Evolutionary conservation across 2,329 filamentous ascomycete species (phyloP).

Genomic region (Erysiphe pulchra): DNA sequence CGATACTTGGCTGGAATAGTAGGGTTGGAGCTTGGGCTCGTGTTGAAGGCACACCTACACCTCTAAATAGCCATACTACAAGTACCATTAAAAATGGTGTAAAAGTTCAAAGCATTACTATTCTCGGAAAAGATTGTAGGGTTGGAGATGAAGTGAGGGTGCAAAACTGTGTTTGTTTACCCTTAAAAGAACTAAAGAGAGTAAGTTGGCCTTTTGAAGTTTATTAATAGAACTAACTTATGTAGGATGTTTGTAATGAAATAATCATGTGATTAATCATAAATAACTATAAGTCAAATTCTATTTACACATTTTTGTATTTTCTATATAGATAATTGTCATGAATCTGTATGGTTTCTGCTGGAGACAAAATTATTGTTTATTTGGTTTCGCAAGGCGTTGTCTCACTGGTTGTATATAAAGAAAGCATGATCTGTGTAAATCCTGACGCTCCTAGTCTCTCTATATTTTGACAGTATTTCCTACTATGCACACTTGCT

Average conservation of each 20-base stretch:
- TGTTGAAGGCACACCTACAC: constrained; percentile 82
- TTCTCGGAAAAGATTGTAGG: constrained; percentile 82
- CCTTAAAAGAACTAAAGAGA: constrained; percentile 93
- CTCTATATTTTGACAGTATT: too few relatives aligned
- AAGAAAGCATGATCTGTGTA: too few relatives aligned
- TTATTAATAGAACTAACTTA: neutral
- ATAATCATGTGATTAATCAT: neutral
- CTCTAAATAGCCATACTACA: constrained; percentile 67
- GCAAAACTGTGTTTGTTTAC: constrained; percentile 93
- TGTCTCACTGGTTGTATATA: too few relatives aligned
- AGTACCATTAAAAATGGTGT: constrained; percentile 94
- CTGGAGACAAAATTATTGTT: too few relatives aligned
- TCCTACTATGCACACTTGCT: too few relatives aligned
- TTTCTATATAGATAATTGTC: too few relatives aligned
- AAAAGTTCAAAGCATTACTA: constrained; percentile 96
- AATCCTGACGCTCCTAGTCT: too few relatives aligned
- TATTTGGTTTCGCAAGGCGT: too few relatives aligned
- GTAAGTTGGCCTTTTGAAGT: constrained; percentile 22
- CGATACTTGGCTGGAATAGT: constrained; percentile 92
- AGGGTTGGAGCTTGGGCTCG: constrained; percentile 93
- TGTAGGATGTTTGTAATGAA: neutral
- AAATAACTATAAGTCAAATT: neutral
- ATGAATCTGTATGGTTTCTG: too few relatives aligned
- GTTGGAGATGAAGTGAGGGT: constrained; percentile 88
- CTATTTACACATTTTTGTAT: too few relatives aligned